Base-by-base conservation (phyloP, 208 protist species). In the Vickermania spadyakhi region DNA sequence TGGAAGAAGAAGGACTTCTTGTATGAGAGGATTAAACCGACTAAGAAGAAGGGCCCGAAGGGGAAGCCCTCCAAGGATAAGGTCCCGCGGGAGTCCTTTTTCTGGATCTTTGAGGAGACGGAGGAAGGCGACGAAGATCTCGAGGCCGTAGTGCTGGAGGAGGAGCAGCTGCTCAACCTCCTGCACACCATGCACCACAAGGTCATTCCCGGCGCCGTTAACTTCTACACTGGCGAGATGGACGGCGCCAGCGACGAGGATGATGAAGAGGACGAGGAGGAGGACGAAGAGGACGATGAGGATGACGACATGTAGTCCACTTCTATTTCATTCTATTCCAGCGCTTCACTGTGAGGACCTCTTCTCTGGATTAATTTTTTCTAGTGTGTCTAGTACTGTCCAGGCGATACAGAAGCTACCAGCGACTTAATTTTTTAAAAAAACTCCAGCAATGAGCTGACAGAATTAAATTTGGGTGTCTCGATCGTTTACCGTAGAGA, bases 171-270 rank as follows among this genome's bases (percentile, higher is more conserved):
- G 42, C 58, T 79, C 11, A 62, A 57, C 41, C 61, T 78, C 30
- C 58, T 83, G 29, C 74, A 79, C 62, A 65, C 76, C 3, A 64
- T 94, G 26, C 77, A 86, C 72, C 75, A 72, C 45, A 70, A 63
- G 59, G 77, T 94, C 52, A 77, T 94, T 49, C 88, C 88, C 2
- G 67, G 71, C 54, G 88, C 88, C 2, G 82, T 92, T 28, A 64
- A 81, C 50, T 84, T 81, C 75, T 94, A 92, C 80, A 94, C 88
- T 13, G 84, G 84, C 58, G 84, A 94, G 73, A 77, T 77, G 3
- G 81, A 94, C 42, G 88, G 88, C 28, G 73, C 58, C 68, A 79
- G 75, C 60, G 79, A 90, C 51, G 53, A 81, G 1, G 83, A 90
- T 3, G 73, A 70, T 42, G 80, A 91, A 28, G 68, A 77, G 14